phyloP scores from a whole-genome alignment of 371 early-diverging fungal genomes.

The Apophysomyces ossiformis region DNA sequence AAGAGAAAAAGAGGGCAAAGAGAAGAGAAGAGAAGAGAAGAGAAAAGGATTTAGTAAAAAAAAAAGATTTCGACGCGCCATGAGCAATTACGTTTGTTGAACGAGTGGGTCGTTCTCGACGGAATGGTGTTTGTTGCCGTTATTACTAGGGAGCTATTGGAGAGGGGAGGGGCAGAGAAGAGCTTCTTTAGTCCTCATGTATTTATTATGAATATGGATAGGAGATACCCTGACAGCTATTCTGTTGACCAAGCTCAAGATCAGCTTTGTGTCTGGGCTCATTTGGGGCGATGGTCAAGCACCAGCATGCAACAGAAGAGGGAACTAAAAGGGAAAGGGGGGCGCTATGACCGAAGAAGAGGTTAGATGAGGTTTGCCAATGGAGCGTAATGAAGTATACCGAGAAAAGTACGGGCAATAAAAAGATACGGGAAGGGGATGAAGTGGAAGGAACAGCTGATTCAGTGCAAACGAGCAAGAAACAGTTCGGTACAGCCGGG shows the following conservation, averaged over 20 bases:
- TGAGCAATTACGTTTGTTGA: conserved; percentile 53
- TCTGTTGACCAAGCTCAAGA: conserved; percentile 45
- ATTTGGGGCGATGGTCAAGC: conserved; percentile 16
- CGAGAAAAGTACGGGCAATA: conserved; percentile 12
- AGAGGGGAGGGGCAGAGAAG: background rate
- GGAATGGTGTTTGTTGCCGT: conserved; percentile 55
- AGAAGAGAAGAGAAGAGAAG: background rate
- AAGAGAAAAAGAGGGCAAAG: background rate
- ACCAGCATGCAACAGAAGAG: conserved; percentile 6
- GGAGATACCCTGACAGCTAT: conserved; percentile 38
- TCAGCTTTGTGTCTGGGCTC: conserved; percentile 50
- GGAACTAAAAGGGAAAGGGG: conserved; percentile 2
- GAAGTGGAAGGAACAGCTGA: background rate
- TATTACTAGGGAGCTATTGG: conserved; percentile 61
- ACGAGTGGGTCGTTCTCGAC: conserved; percentile 67
- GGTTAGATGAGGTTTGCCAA: background rate
- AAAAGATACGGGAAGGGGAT: conserved; percentile 1
- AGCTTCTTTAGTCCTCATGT: no score
- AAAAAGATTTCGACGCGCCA: background rate
- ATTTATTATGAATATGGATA: background rate
- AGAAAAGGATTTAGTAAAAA: background rate
- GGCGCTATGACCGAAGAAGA: background rate
- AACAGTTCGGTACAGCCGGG: conserved; percentile 9
- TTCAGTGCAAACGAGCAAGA: background rate
- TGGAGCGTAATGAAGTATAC: conserved; percentile 1